Percentiles rank a stretch among this genome's conserved stretches.
Evolutionary conservation across 2,329 filamentous ascomycete species (phyloP).

Genomic region (Colletotrichum higginsianum): DNA sequence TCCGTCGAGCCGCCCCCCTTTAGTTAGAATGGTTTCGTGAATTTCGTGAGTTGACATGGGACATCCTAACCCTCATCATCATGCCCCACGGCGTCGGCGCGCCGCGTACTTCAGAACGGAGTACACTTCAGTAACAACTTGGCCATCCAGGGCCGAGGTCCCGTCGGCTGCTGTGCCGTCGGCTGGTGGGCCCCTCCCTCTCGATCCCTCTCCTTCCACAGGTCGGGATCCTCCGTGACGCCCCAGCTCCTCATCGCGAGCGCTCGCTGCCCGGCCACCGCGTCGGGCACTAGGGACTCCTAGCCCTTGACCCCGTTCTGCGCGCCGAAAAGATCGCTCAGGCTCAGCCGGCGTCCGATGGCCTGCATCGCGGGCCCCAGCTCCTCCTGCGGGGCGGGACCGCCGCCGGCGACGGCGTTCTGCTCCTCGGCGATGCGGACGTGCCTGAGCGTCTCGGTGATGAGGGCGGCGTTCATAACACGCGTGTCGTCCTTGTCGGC

Average conservation of each 20-base stretch:
- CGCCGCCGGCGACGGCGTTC: conserved; percentile 2
- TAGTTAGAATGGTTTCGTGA: neutral
- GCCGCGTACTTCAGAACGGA: neutral
- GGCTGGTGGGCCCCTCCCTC: neutral
- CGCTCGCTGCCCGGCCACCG: conserved; percentile 1
- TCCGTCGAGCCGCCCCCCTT: neutral
- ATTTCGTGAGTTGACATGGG: neutral
- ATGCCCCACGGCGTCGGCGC: neutral
- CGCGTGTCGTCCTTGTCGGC: conserved; percentile 63
- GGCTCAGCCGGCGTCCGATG: conserved; percentile 59
- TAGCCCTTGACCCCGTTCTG: conserved; percentile 46
- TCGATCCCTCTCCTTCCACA: neutral
- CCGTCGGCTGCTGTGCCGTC: neutral
- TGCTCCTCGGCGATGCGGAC: conserved; percentile 43
- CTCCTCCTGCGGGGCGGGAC: conserved; percentile 32
- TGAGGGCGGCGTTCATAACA: conserved; percentile 57
- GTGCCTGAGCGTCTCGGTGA: conserved; percentile 59
- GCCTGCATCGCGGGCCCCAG: conserved; percentile 60
- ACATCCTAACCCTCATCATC: neutral
- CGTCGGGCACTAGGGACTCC: conserved; percentile 20
- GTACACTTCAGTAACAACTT: neutral
- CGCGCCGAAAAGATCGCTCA: conserved; percentile 62
- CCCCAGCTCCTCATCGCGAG: conserved; percentile 4
- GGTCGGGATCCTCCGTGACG: neutral
- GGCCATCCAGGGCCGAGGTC: conserved; percentile 11